These are phyloP conservation scores for Dalbergia cochinchinensis DNA, from an alignment of 306 rosid genomes.

Conservation along the genomic window DNA sequence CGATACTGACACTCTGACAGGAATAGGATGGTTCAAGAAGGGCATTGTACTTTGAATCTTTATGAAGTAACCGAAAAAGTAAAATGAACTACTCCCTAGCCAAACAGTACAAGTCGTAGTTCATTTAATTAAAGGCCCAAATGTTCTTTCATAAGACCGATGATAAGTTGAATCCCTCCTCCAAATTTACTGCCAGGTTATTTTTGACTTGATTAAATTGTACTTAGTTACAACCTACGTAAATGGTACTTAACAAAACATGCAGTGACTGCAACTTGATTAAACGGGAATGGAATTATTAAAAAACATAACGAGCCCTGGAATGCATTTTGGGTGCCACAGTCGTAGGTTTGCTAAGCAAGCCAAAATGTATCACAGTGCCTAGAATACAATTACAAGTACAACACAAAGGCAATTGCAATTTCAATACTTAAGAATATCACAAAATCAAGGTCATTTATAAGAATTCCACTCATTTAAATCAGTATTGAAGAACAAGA, in stretches of 20 bases:
- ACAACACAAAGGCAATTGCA: slow-evolving; percentile 6
- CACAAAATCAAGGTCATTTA: slow-evolving; percentile 26
- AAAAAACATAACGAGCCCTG: neutral
- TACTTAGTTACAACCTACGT: too few relatives aligned
- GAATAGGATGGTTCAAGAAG: neutral
- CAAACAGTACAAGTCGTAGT: neutral
- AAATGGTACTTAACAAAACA: neutral
- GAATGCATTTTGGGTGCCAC: neutral
- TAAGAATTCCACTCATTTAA: slow-evolving; percentile 6
- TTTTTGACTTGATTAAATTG: neutral
- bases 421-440: neutral
- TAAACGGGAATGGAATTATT: too few relatives aligned
- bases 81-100: neutral
- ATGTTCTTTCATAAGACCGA: neutral
- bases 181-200: slow-evolving; percentile 2
- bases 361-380: too few relatives aligned
- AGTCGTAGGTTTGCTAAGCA: neutral
- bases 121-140: neutral
- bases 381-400: neutral
- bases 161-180: slow-evolving; percentile 2
- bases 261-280: neutral
- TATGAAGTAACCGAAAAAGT: neutral
- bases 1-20: neutral
- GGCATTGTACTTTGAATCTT: neutral
- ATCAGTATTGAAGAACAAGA: slow-evolving; percentile 26